phyloP scores from a whole-genome alignment of 768 basidiomycete species.

The Tricholomella constricta region DNA sequence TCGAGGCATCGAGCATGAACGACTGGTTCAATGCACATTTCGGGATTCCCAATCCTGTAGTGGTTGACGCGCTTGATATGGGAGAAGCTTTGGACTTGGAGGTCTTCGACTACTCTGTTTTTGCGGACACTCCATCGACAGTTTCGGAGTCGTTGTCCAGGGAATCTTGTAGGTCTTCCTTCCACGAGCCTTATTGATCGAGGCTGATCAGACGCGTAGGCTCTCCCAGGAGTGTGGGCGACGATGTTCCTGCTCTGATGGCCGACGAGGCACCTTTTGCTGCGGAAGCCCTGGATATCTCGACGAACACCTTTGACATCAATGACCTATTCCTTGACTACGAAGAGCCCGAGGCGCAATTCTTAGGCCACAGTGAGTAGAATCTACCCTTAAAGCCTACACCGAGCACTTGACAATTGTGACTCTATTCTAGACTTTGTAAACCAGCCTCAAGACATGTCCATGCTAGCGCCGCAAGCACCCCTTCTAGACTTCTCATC shows the following conservation, averaged over 20 bases:
- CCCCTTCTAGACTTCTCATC: background rate
- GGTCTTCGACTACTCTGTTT: conserved; percentile 3
- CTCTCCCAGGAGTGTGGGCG: background rate
- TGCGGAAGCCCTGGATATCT: background rate
- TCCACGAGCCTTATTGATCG: background rate
- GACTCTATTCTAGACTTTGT: background rate
- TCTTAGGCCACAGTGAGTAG: background rate
- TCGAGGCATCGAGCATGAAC: conserved; percentile 25
- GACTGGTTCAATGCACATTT: conserved; percentile 37
- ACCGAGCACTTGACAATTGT: too few relatives aligned
- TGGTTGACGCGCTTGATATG: conserved; percentile 21
- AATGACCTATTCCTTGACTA: conserved; percentile 10
- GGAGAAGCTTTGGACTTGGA: conserved; percentile 9
- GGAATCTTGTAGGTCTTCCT: background rate
- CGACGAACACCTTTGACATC: conserved; percentile 1
- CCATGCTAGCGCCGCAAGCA: background rate
- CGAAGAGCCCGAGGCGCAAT: background rate
- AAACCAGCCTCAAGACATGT: background rate
- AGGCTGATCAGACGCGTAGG: background rate
- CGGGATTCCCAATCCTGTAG: conserved; percentile 26
- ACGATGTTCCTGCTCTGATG: background rate
- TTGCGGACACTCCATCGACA: background rate
- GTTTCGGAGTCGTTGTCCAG: background rate
- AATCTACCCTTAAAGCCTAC: background rate
- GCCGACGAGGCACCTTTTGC: background rate